These are phyloP conservation scores for Phlyctochytrium planicorne DNA, from an alignment of 192 early-diverging fungal species.

Conservation along the genomic window DNA sequence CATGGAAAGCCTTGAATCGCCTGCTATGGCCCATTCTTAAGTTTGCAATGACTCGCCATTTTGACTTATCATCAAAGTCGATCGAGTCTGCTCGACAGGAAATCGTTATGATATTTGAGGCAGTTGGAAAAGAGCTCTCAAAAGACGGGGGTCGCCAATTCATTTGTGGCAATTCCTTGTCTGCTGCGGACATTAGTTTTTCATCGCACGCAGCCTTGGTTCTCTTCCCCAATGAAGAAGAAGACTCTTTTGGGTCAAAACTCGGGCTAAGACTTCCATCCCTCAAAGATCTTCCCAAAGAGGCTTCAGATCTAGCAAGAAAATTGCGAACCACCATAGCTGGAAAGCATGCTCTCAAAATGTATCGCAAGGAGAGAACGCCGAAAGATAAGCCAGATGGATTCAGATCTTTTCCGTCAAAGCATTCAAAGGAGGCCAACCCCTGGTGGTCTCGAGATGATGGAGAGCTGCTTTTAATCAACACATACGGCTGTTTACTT, in stretches of 20 bases:
- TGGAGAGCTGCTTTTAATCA: not conserved
- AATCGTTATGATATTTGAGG: conserved; percentile 25
- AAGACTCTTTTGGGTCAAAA: conserved; percentile 17
- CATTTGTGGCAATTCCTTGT: conserved; percentile 29
- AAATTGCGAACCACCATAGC: conserved; percentile 28
- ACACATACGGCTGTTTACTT: not conserved
- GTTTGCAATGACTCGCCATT: conserved; percentile 11
- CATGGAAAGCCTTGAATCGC: conserved; percentile 14
- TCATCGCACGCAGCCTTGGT: conserved; percentile 34
- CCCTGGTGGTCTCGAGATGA: not conserved
- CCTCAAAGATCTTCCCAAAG: conserved; percentile 27
- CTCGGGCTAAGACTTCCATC: conserved; percentile 23
- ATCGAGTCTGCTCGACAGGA: conserved; percentile 29
- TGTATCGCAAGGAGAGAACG: conserved; percentile 38
- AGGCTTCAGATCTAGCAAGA: conserved; percentile 5
- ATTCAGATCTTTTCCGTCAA: conserved; percentile 19
- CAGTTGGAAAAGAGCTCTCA: conserved; percentile 18
- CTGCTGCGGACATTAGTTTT: conserved; percentile 50
- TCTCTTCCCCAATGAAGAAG: conserved; percentile 37
- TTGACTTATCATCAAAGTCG: not conserved
- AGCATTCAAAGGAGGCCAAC: not conserved
- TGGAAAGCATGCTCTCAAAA: conserved; percentile 38
- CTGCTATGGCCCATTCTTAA: conserved; percentile 33
- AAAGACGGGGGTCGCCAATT: conserved; percentile 16
- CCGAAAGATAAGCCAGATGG: not conserved